These are phyloP conservation scores for Myxozyma sirexii DNA, from an alignment of 805 yeast genomes.

Conservation along the genomic window DNA sequence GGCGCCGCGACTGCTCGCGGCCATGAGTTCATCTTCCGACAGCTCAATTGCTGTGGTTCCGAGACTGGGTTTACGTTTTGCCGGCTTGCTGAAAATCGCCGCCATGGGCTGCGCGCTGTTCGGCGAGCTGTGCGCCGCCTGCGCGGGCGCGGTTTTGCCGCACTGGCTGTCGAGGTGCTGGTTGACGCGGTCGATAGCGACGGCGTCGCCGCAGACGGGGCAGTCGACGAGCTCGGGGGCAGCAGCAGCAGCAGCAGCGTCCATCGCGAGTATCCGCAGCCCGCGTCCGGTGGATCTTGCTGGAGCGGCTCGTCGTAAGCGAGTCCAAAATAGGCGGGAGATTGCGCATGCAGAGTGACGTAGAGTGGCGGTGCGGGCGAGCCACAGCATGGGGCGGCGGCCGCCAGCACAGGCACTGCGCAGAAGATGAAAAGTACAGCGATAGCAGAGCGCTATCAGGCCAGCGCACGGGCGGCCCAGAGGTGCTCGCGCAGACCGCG, in stretches of 20 bases:
- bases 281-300: too few relatives aligned
- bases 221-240: conserved; percentile 28
- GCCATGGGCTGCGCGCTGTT: not conserved
- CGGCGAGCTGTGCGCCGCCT: not conserved
- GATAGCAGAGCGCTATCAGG: too few relatives aligned
- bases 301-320: too few relatives aligned
- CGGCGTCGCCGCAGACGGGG: conserved; percentile 32
- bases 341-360: too few relatives aligned
- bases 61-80: conserved; percentile 3
- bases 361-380: too few relatives aligned
- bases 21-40: not conserved
- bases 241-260: not conserved
- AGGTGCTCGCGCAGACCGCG: too few relatives aligned
- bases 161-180: conserved; percentile 45
- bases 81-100: not conserved
- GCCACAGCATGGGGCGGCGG: too few relatives aligned
- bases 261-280: conserved; percentile 4
- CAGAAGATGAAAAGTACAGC: too few relatives aligned
- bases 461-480: too few relatives aligned
- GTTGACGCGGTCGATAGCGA: conserved; percentile 27
- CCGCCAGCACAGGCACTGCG: too few relatives aligned
- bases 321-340: too few relatives aligned
- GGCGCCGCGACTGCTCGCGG: not conserved
- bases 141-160: too few relatives aligned
- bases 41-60: conserved; percentile 1